Conservation (phyloP, 441 rosid genomes). For the Euphorbia celastroides region DNA sequence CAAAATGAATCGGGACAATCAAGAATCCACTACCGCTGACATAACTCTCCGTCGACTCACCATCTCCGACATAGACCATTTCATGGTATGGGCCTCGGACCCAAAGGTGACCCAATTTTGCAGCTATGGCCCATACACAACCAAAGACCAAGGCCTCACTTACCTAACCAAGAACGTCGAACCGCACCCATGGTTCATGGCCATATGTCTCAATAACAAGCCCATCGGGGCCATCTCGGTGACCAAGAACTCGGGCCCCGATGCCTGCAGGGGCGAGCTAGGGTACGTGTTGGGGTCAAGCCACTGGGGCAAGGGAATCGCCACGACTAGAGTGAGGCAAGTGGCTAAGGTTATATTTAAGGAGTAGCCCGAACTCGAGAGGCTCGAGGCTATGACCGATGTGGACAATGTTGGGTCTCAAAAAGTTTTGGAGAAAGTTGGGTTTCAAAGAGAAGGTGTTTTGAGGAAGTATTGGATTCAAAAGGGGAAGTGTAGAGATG, state of each 20-base stretch:
- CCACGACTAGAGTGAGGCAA: constrained; percentile 43
- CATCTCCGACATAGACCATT: constrained; percentile 51
- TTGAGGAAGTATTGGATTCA: constrained; percentile 35
- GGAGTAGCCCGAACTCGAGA: constrained; percentile 53
- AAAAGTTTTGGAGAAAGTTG: constrained; percentile 60
- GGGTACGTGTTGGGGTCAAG: constrained; percentile 46
- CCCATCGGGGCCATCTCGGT: constrained; percentile 52
- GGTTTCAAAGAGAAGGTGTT: constrained; percentile 58
- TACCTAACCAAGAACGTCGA: constrained; percentile 23
- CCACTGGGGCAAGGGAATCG: constrained; percentile 66
- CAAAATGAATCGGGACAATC: background rate
- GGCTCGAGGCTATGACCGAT: constrained; percentile 63
- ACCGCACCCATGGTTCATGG: constrained; percentile 57
- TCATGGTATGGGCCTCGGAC: constrained; percentile 73
- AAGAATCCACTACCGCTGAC: constrained; percentile 6
- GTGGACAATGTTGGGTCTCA: constrained; percentile 55
- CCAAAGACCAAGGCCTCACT: constrained; percentile 40
- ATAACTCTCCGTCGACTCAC: constrained; percentile 45
- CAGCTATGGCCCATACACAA: constrained; percentile 50
- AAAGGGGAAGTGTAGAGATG: constrained; percentile 50
- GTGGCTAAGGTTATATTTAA: constrained; percentile 33
- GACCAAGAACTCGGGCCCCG: constrained; percentile 28
- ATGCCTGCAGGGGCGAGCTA: constrained; percentile 46
- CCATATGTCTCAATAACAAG: constrained; percentile 54
- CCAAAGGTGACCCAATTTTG: constrained; percentile 41